Evolutionary conservation across 176 grass and related monocot genomes (phyloP).

Genomic region (Lolium multiflorum): DNA sequence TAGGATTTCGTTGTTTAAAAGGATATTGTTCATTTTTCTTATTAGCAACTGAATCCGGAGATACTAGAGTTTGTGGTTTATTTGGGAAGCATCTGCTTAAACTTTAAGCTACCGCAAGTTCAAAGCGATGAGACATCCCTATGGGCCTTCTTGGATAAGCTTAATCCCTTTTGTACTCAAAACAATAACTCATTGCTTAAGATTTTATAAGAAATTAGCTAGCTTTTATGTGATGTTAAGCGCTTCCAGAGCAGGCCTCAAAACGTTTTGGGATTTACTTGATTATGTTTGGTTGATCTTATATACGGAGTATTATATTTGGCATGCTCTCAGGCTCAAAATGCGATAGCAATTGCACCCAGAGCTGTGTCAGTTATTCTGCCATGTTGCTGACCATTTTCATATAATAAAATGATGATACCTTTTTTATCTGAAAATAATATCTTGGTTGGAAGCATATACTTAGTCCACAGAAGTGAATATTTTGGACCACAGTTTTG

Average conservation of each 20-base stretch:
- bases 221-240: conserved; percentile 9
- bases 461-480: background rate
- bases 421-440: background rate
- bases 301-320: background rate
- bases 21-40: conserved; percentile 25
- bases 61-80: background rate
- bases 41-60: background rate
- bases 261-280: conserved; percentile 13
- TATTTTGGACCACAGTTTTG: background rate
- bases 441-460: background rate
- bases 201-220: conserved; percentile 27
- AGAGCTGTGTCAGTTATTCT: conserved; percentile 1
- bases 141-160: background rate
- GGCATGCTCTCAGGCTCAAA: conserved; percentile 24
- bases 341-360: background rate
- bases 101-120: conserved; percentile 12
- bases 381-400: background rate
- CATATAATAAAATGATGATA: background rate
- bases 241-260: background rate
- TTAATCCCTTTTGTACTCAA: background rate
- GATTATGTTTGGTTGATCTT: conserved; percentile 1
- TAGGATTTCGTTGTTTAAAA: conserved; percentile 22
- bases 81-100: conserved; percentile 22
- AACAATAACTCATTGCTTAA: background rate
- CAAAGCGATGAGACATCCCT: background rate